Conservation (phyloP, 2,329 filamentous ascomycete genomes). For the Lasiodiplodia sp. region DNA sequence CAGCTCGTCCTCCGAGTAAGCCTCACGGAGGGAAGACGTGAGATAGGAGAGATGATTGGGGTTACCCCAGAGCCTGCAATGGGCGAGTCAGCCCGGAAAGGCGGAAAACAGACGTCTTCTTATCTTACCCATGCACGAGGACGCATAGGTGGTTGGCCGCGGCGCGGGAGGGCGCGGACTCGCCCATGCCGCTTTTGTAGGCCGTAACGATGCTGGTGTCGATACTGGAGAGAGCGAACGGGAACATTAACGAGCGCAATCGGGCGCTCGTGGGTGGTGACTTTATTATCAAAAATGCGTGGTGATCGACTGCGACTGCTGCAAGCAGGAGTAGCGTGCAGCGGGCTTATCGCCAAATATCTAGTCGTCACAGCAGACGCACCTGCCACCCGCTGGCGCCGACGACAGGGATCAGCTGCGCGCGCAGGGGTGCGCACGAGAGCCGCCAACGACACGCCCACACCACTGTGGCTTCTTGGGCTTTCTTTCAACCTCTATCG, state of each 20-base stretch:
- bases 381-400: background rate
- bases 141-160: constrained; percentile 71
- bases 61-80: constrained; percentile 76
- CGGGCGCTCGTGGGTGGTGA: constrained; percentile 25
- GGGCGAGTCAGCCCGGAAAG: background rate
- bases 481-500: background rate
- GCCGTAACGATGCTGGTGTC: constrained; percentile 32
- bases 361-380: constrained; percentile 9
- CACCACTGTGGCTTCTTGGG: background rate
- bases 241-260: constrained; percentile 30
- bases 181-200: constrained; percentile 33
- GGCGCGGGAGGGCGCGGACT: constrained; percentile 28
- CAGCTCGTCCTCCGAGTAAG: constrained; percentile 68
- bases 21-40: constrained; percentile 68
- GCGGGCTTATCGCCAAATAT: constrained; percentile 21
- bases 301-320: background rate
- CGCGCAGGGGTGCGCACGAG: background rate
- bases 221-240: constrained; percentile 39
- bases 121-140: constrained; percentile 73
- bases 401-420: constrained; percentile 6
- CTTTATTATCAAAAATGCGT: constrained; percentile 22
- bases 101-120: constrained; percentile 18
- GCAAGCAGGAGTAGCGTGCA: background rate
- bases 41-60: constrained; percentile 75
- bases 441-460: constrained; percentile 14